phyloP scores from a whole-genome alignment of 495 filamentous ascomycete species.

The Penicillium fimorum region DNA sequence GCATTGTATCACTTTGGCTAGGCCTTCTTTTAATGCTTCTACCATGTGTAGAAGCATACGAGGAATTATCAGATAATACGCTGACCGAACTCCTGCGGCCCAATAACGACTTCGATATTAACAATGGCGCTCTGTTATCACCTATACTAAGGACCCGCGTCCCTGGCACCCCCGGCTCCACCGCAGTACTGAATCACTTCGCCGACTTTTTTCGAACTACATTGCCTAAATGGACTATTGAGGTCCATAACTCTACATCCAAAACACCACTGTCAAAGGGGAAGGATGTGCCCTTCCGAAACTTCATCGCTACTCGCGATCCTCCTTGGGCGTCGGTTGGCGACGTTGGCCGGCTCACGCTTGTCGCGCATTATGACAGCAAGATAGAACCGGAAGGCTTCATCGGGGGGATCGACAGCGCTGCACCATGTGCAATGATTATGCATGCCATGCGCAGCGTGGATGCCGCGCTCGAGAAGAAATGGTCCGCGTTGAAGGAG shows the following conservation, averaged over 20 bases:
- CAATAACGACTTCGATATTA: conserved; percentile 76
- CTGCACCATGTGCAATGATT: conserved; percentile 88
- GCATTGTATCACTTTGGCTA: conserved; percentile 32
- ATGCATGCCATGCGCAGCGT: conserved; percentile 80
- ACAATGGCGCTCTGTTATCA: conserved; percentile 69
- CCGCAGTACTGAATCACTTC: conserved; percentile 75
- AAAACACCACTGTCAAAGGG: conserved; percentile 71
- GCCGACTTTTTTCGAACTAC: conserved; percentile 69
- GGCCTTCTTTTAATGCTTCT: conserved; percentile 27
- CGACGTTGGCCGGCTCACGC: conserved; percentile 74
- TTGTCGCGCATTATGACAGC: conserved; percentile 94
- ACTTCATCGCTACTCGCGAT: conserved; percentile 84
- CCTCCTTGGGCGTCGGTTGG: conserved; percentile 75
- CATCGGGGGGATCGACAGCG: conserved; percentile 91
- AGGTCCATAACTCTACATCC: conserved; percentile 82
- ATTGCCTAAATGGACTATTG: conserved; percentile 75
- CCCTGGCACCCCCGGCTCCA: conserved; percentile 77
- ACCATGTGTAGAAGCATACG: conserved; percentile 57
- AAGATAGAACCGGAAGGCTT: conserved; percentile 81
- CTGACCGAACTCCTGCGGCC: conserved; percentile 66
- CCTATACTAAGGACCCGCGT: conserved; percentile 91
- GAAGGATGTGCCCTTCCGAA: conserved; percentile 74
- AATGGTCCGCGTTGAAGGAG: conserved; percentile 71
- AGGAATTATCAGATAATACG: conserved; percentile 67
- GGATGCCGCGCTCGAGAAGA: conserved; percentile 72